phyloP scores from a whole-genome alignment of 768 basidiomycete genomes.

The Leccinum barrowsii region DNA sequence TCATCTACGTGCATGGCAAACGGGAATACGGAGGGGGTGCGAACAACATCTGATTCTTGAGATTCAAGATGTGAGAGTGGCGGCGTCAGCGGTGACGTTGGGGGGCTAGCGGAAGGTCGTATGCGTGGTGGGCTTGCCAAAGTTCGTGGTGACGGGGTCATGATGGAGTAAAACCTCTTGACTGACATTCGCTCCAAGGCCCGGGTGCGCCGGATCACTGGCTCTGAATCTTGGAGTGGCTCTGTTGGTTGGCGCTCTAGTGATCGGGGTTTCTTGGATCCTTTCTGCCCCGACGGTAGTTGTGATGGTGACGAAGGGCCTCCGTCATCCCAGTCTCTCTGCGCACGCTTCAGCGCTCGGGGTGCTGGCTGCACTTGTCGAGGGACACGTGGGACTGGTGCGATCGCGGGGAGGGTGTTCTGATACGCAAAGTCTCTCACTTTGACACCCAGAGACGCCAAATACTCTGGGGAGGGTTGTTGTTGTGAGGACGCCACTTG shows the following conservation, averaged over 20 bases:
- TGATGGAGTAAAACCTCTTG: conserved; percentile 14
- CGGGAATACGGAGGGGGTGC: conserved; percentile 42
- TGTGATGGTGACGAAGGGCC: conserved; percentile 4
- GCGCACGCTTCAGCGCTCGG: conserved; percentile 36
- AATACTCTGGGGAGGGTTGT: conserved; percentile 35
- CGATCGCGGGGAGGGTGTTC: conserved; percentile 59
- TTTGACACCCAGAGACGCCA: conserved; percentile 37
- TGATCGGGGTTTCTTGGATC: conserved; percentile 22
- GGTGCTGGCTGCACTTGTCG: conserved; percentile 48
- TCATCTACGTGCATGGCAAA: conserved; percentile 30
- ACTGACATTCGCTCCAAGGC: conserved; percentile 18
- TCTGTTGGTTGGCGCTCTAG: conserved; percentile 35
- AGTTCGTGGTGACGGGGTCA: conserved; percentile 6
- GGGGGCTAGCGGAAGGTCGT: conserved; percentile 19
- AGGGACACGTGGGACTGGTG: conserved; percentile 43
- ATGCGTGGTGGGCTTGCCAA: conserved; percentile 5
- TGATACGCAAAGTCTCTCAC: conserved; percentile 68
- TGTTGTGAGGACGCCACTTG: conserved; percentile 26
- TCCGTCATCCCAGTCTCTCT: conserved; percentile 31
- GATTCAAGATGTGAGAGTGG: conserved; percentile 31
- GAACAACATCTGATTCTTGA: conserved; percentile 44
- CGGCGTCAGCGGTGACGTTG: conserved; percentile 29
- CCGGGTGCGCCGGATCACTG: conserved; percentile 13
- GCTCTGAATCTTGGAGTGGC: conserved; percentile 26
- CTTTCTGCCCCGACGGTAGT: conserved; percentile 6